Evolutionary conservation across 352 stramenopile species (phyloP).

Genomic region (Globisporangium nagaii): DNA sequence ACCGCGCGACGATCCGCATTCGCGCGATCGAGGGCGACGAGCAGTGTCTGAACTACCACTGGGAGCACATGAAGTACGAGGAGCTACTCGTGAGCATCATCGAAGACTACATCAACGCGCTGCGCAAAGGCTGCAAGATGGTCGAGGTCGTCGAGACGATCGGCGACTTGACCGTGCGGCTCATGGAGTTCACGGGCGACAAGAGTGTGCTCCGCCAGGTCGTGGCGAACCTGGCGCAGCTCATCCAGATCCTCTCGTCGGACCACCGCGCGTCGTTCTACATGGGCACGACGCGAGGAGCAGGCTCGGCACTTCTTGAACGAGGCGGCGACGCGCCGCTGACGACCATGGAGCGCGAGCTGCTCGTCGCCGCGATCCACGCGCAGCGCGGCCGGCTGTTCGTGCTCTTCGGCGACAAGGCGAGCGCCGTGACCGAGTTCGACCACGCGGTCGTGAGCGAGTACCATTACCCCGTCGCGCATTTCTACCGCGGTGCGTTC

Average conservation of each 20-base stretch:
- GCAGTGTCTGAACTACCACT: constrained; percentile 55
- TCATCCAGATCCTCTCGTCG: constrained; percentile 44
- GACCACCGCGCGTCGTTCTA: constrained; percentile 31
- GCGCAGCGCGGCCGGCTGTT: constrained; percentile 58
- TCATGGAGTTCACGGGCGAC: constrained; percentile 67
- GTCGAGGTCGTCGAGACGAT: constrained; percentile 73
- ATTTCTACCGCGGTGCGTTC: constrained; percentile 75
- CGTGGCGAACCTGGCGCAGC: constrained; percentile 51
- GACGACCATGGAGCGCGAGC: constrained; percentile 31
- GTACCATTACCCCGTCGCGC: constrained; percentile 72
- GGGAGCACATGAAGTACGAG: constrained; percentile 63
- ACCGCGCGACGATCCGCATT: constrained; percentile 63
- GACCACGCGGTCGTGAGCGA: constrained; percentile 70
- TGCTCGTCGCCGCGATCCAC: constrained; percentile 52
- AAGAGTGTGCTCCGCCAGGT: constrained; percentile 53
- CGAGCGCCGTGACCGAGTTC: constrained; percentile 48
- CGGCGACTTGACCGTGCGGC: constrained; percentile 54
- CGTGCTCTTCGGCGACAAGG: constrained; percentile 48
- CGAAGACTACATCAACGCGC: constrained; percentile 66
- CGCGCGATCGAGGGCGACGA: constrained; percentile 61
- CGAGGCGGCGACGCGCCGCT: constrained; percentile 9
- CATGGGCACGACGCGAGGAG: constrained; percentile 4
- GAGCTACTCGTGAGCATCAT: constrained; percentile 56
- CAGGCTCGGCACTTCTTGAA: constrained; percentile 1
- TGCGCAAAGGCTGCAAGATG: constrained; percentile 67